A percentile compares a stretch with the other conserved stretches of the same genome.
phyloP scores from a whole-genome alignment of 73 alveolate genomes.

The Paramecium sonneborni region DNA sequence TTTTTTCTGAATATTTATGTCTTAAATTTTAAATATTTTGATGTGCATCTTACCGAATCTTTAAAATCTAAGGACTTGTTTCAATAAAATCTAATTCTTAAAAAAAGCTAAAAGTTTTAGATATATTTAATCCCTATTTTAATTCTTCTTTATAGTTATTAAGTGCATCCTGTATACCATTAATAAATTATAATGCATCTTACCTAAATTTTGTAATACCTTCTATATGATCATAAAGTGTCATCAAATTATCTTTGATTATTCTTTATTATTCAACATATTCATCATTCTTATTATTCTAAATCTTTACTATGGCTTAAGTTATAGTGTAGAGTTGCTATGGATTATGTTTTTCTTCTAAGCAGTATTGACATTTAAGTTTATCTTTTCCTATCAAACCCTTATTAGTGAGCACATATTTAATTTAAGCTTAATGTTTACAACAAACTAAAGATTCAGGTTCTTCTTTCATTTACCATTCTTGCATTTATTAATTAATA shows the following conservation, averaged over 20 bases:
- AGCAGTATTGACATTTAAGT: not conserved
- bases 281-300: not conserved
- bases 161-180: not conserved
- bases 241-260: not conserved
- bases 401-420: not conserved
- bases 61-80: not conserved
- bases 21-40: not conserved
- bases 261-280: not conserved
- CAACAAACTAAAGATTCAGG: not conserved
- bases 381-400: not conserved
- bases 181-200: not conserved
- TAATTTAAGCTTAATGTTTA: not conserved
- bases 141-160: not conserved
- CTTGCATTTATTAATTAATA: not conserved
- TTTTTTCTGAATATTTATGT: not conserved
- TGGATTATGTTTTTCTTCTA: not conserved
- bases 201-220: not conserved
- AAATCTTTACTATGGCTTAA: not conserved
- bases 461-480: not conserved
- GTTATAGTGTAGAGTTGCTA: not conserved
- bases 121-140: not conserved
- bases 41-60: not conserved
- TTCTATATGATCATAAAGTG: not conserved
- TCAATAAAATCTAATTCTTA: not conserved
- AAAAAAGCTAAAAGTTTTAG: not conserved